Base-by-base conservation (phyloP, 2,329 filamentous ascomycete genomes). In the Teratosphaeria nubilosa region DNA sequence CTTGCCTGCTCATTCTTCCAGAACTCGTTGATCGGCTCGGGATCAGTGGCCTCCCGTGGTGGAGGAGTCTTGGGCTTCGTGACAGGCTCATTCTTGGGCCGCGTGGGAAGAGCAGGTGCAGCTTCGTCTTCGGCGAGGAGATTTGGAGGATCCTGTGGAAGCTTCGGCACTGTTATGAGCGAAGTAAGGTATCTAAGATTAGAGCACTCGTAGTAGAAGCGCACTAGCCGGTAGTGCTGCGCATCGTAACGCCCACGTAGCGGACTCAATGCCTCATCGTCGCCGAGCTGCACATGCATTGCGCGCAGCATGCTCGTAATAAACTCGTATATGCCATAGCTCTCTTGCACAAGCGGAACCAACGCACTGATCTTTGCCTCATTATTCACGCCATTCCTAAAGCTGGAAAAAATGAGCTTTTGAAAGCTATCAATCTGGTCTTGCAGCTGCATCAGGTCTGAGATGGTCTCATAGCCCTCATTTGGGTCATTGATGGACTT, bases 311-410 rank as follows among this genome's bases (percentile, higher is more conserved):
- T 99, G 86, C 94, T 99, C 0, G 94, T 99, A 64, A 96, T 91
- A 73, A 99, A 99, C 75, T 97, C 97, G 80, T 99, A 99, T 66
- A 99, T 97, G 53, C 94, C 94, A 74, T 97, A 99, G 72, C 91
- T 97, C 78, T 99, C 94, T 72, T 96, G 90, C 2, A 99, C 94
- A 51, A 99, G 78, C 2, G 91, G 90, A 24, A 97, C 91, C 56
- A 99, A 77, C 1, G 94, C 90, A 14, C 92, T 95, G 68, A 99
- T 99, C 62, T 92, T 84, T 74, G 92, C 97, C 74, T 99, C 94
- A 69, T 97, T 99, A 76, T 96, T 95, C 53, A 88, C 86, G 27
- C 91, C 88, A 64, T 86, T 85, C 60, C 91, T 86, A 76, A 99
- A 97, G 74, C 97, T 91, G 4, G 94, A 94, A 76, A 97, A 99